Conservation (phyloP, 208 protist species). For the Acanthamoeba polyphaga region DNA sequence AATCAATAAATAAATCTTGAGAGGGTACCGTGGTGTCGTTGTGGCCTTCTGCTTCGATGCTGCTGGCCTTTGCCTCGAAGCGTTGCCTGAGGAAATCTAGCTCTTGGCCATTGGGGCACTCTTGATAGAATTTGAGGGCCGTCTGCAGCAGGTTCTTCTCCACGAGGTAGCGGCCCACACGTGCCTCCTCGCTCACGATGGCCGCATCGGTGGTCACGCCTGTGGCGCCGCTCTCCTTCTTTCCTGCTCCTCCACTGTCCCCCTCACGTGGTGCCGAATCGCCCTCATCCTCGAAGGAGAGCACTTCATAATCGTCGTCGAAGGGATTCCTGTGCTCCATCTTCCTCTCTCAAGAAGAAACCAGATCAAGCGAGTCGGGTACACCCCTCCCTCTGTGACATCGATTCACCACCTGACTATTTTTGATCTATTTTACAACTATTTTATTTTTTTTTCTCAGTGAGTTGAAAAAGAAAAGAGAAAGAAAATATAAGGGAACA, state of each 20-base stretch:
- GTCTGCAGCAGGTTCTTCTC: conserved; percentile 61
- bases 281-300: background rate
- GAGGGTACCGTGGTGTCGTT: background rate
- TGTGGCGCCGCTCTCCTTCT: background rate
- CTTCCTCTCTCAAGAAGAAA: no score
- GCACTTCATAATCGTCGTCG: conserved; percentile 1
- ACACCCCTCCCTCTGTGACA: background rate
- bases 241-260: background rate
- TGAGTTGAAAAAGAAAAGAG: no score
- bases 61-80: background rate
- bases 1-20: background rate
- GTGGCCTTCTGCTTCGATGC: background rate
- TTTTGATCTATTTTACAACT: background rate
- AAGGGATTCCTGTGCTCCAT: background rate
- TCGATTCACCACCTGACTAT: background rate
- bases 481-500: no score
- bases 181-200: background rate
- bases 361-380: no score
- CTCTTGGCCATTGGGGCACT: background rate
- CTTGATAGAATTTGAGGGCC: conserved; percentile 70
- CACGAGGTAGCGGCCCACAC: conserved; percentile 45
- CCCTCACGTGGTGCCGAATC: background rate
- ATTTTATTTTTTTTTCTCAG: background rate
- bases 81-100: background rate
- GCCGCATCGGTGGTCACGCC: background rate